Conservation (phyloP, 164 flowering plant genomes). For the Piper betle region DNA sequence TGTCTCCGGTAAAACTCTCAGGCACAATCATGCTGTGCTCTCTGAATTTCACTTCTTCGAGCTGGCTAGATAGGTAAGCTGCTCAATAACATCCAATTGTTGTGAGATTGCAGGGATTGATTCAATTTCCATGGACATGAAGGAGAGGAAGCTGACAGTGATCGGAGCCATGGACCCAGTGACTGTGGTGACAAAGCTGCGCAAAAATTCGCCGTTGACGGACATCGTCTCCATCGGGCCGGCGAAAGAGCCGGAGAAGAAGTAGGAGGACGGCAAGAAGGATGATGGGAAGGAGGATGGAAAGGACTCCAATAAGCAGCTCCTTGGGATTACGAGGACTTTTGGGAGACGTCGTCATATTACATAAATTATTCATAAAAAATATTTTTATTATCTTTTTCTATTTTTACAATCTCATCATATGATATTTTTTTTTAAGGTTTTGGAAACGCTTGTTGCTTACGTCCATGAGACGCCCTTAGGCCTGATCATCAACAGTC, state of each 20-base stretch:
- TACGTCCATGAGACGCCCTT: too few relatives aligned
- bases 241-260: constrained; percentile 3
- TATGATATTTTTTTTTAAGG: too few relatives aligned
- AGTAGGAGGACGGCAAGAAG: constrained; percentile 34
- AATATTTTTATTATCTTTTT: too few relatives aligned
- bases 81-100: too few relatives aligned
- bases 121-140: constrained; percentile 68
- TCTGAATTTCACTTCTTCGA: too few relatives aligned
- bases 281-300: constrained; percentile 1
- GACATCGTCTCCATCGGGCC: constrained; percentile 50
- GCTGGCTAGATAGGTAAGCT: not conserved
- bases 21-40: not conserved
- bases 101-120: constrained; percentile 43
- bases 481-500: too few relatives aligned
- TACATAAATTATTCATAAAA: too few relatives aligned
- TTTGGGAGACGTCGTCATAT: constrained; percentile 14
- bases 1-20: constrained; percentile 29
- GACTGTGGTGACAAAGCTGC: constrained; percentile 32
- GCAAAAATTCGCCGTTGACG: constrained; percentile 30
- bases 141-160: constrained; percentile 56
- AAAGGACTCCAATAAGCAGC: constrained; percentile 15
- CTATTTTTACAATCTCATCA: too few relatives aligned
- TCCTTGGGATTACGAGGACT: constrained; percentile 30
- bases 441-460: too few relatives aligned
- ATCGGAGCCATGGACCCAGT: constrained; percentile 71